Percentiles rank a stretch among this genome's conserved stretches.
phyloP scores from a whole-genome alignment of 352 stramenopile species.

The Globisporangium spinosum region DNA sequence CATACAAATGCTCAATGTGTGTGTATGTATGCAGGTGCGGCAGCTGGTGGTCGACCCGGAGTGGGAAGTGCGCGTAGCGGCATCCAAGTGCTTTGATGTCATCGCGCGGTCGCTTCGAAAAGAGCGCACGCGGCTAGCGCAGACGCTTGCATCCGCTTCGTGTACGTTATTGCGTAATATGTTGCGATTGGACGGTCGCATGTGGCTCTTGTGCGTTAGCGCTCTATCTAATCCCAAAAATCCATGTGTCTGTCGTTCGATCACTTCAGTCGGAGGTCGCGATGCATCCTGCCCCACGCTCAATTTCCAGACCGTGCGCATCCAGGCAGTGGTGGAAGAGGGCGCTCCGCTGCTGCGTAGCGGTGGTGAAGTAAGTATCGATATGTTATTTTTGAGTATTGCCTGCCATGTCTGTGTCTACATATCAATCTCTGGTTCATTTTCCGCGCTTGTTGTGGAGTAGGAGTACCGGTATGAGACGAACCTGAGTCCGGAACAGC shows the following conservation, averaged over 20 bases:
- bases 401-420: background rate
- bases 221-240: background rate
- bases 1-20: background rate
- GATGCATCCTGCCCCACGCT: conserved; percentile 36
- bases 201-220: background rate
- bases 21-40: conserved; percentile 34
- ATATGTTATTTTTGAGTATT: background rate
- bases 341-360: conserved; percentile 67
- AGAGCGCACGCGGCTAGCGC: conserved; percentile 23
- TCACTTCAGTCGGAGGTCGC: conserved; percentile 39
- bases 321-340: conserved; percentile 50
- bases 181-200: background rate
- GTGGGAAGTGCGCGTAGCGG: conserved; percentile 75
- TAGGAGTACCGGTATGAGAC: conserved; percentile 75
- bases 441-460: background rate
- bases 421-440: background rate
- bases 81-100: conserved; percentile 56
- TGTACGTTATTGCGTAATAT: conserved; percentile 25
- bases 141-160: conserved; percentile 41
- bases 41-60: conserved; percentile 41
- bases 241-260: background rate
- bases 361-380: conserved; percentile 55
- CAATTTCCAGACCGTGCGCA: conserved; percentile 54
- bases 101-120: conserved; percentile 41
- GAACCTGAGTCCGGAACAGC: conserved; percentile 53